phyloP scores from a whole-genome alignment of 345 rosid species.

The Salix viminalis region DNA sequence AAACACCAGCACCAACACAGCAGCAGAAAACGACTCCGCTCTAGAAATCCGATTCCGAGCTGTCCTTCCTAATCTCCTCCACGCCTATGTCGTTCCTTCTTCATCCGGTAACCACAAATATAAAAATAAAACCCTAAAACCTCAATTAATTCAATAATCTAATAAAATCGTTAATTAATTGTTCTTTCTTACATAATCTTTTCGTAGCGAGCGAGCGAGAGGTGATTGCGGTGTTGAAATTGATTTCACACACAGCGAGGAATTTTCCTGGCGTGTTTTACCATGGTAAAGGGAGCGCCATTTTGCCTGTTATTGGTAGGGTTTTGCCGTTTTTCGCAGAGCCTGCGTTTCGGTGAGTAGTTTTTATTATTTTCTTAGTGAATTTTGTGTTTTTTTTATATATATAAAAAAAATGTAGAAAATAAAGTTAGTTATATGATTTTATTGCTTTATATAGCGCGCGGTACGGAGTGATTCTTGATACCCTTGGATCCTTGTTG shows the following conservation, averaged over 20 bases:
- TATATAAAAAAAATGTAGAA: not conserved
- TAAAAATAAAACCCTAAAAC: not conserved
- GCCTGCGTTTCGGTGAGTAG: constrained; percentile 65
- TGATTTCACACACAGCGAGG: constrained; percentile 69
- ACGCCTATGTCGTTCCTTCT: constrained; percentile 71
- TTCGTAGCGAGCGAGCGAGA: constrained; percentile 73
- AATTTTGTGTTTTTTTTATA: not conserved
- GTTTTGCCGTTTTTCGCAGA: constrained; percentile 77
- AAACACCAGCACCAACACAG: constrained; percentile 16
- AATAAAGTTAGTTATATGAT: not conserved
- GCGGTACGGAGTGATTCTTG: constrained; percentile 70
- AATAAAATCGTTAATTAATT: not conserved
- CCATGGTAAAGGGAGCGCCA: constrained; percentile 68
- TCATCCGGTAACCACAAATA: constrained; percentile 42
- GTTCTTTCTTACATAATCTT: not conserved
- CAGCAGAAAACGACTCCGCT: constrained; percentile 39
- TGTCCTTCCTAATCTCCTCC: constrained; percentile 73
- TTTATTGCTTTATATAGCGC: constrained; percentile 31
- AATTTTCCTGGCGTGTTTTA: constrained; percentile 74
- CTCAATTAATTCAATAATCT: not conserved
- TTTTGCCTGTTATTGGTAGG: constrained; percentile 73
- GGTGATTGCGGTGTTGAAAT: constrained; percentile 76
- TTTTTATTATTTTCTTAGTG: not conserved
- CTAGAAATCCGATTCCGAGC: constrained; percentile 63
- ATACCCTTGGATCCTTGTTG: constrained; percentile 75